These are phyloP conservation scores for Rhodamnia rubescens DNA, from an alignment of 345 rosid species.

Conservation along the genomic window DNA sequence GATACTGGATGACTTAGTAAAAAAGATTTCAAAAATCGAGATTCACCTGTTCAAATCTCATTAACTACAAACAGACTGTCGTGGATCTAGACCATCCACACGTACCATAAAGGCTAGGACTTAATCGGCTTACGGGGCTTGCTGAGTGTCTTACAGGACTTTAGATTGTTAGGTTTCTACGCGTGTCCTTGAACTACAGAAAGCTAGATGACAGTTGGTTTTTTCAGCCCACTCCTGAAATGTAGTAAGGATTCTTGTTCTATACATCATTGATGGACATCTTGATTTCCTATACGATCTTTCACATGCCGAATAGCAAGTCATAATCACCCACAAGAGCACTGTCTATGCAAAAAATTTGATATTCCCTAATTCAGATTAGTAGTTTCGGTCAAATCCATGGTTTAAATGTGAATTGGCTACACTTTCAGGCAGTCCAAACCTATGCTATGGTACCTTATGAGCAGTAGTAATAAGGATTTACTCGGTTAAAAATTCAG, in stretches of 20 bases:
- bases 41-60: no score
- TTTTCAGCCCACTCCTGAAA: not conserved
- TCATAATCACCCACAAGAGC: not conserved
- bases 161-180: not conserved
- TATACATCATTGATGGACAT: not conserved
- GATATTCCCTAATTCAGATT: not conserved
- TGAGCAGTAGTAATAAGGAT: no score
- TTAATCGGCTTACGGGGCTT: not conserved
- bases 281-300: not conserved
- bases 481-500: not conserved
- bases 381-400: not conserved
- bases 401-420: not conserved
- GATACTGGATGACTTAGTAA: no score
- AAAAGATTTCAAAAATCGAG: no score
- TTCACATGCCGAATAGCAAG: not conserved
- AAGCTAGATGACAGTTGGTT: not conserved
- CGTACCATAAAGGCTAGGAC: not conserved
- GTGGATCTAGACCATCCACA: no score
- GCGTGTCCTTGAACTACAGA: not conserved
- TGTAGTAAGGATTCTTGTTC: not conserved
- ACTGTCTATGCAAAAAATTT: not conserved
- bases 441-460: not conserved
- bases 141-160: not conserved
- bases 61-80: no score
- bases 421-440: not conserved